Conservation (phyloP, 148 eudicot species). For the Diospyros lotus region DNA sequence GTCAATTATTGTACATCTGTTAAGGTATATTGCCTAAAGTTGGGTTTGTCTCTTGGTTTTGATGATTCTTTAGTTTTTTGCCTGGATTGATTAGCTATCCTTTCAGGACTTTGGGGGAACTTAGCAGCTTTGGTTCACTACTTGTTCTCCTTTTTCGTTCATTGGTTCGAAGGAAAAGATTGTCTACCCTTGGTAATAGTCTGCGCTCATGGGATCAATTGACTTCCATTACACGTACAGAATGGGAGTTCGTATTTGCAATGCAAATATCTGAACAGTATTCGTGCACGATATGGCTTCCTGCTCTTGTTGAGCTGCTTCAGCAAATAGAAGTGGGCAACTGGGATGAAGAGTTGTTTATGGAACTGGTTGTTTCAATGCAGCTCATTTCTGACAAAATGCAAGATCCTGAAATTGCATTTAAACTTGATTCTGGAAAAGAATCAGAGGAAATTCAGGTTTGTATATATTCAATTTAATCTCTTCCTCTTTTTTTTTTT, state of each 20-base stretch:
- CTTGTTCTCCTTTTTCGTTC: constrained; percentile 74
- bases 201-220: constrained; percentile 29
- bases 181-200: constrained; percentile 21
- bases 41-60: not conserved
- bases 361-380: constrained; percentile 51
- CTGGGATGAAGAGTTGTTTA: constrained; percentile 30
- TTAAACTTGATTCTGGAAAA: constrained; percentile 66
- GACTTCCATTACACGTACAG: constrained; percentile 27
- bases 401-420: constrained; percentile 73
- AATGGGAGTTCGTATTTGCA: constrained; percentile 84
- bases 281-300: constrained; percentile 82
- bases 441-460: constrained; percentile 58
- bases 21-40: constrained; percentile 39
- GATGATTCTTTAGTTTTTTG: constrained; percentile 2
- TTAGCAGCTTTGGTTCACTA: constrained; percentile 64
- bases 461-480: not conserved
- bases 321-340: constrained; percentile 35
- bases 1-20: constrained; percentile 53
- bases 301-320: constrained; percentile 64
- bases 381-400: constrained; percentile 60
- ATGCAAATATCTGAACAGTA: constrained; percentile 62
- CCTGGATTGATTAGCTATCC: constrained; percentile 13
- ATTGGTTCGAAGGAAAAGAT: constrained; percentile 42
- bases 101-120: constrained; percentile 74
- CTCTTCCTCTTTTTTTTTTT: not conserved